Evolutionary conservation across 345 rosid species (phyloP).

Genomic region (Syzygium aqueum): DNA sequence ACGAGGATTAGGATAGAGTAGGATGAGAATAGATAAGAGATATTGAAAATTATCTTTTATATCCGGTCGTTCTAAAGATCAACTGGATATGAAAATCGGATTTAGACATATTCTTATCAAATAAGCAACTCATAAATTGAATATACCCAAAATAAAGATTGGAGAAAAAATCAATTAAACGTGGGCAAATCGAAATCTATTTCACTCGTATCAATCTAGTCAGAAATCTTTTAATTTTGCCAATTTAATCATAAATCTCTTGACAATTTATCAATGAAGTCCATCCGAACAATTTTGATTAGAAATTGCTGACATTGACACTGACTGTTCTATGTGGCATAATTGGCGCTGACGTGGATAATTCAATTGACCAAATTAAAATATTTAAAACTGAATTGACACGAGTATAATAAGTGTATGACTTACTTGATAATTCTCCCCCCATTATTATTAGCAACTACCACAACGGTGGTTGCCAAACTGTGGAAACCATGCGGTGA

Average conservation of each 20-base stretch:
- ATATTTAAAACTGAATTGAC: no score
- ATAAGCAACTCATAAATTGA: neutral
- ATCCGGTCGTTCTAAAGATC: neutral
- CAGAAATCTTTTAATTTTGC: no score
- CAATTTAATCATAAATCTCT: no score
- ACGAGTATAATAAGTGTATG: no score
- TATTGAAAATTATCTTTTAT: neutral
- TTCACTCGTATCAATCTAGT: no score
- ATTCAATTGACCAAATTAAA: no score
- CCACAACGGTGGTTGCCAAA: neutral
- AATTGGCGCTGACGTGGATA: no score
- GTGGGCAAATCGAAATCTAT: neutral
- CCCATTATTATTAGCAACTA: neutral
- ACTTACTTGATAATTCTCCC: no score
- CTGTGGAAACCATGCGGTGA: neutral
- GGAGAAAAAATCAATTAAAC: neutral
- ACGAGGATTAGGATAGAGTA: neutral
- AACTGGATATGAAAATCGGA: neutral
- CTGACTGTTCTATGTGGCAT: no score
- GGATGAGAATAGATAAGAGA: neutral
- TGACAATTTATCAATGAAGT: no score
- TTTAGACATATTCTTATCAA: neutral
- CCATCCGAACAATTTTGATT: accelerated
- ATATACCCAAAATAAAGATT: neutral
- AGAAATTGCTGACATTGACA: no score